Percentiles rank a stretch among this genome's conserved stretches.
These are phyloP conservation scores for Mortierella hygrophila DNA, from an alignment of 192 early-diverging fungal species.

Conservation along the genomic window DNA sequence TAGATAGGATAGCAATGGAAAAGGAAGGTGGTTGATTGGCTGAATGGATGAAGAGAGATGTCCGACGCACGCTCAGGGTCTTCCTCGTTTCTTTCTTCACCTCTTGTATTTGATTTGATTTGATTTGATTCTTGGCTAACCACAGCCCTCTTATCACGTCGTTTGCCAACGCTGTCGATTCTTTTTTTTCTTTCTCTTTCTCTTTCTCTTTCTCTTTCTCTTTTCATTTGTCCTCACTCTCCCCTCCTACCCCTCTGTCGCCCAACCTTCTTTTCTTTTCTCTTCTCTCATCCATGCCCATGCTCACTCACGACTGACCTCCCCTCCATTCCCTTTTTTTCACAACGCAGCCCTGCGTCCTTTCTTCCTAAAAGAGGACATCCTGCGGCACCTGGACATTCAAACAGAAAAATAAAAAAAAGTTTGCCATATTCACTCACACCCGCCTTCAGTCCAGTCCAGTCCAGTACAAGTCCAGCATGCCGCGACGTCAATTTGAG, in stretches of 20 bases:
- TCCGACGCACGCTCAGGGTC: not conserved
- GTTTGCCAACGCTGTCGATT: no score
- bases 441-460: not conserved
- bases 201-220: no score
- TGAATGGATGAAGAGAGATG: not conserved
- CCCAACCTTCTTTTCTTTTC: not conserved
- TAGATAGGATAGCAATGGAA: not conserved
- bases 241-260: not conserved
- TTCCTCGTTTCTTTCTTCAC: not conserved
- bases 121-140: no score
- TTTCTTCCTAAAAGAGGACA: not conserved
- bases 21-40: not conserved
- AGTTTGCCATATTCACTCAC: not conserved
- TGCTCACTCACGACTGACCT: not conserved
- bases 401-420: not conserved
- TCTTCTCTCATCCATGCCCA: not conserved
- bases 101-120: not conserved
- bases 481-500: slow-evolving; percentile 23
- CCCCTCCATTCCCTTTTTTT: not conserved
- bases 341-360: not conserved
- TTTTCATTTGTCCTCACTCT: not conserved
- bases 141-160: not conserved
- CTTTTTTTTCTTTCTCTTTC: no score
- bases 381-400: not conserved
- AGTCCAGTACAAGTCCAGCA: not conserved